Conservation (phyloP, 148 eudicot genomes). For the Heliamphora exappendiculata region DNA sequence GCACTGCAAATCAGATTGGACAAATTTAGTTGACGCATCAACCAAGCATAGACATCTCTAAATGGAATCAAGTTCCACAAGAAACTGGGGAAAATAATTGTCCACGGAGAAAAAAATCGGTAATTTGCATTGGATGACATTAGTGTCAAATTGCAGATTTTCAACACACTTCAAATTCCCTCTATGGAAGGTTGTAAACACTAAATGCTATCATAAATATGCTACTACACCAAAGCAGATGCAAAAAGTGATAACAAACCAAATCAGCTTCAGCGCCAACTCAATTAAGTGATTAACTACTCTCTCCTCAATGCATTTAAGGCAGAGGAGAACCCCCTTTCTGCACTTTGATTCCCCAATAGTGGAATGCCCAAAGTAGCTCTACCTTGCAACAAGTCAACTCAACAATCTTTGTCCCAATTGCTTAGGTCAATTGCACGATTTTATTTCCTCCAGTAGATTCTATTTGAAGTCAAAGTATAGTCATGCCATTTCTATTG, state of each 20-base stretch:
- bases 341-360: background rate
- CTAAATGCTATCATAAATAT: background rate
- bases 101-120: background rate
- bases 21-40: background rate
- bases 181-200: background rate
- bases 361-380: background rate
- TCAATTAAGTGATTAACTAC: background rate
- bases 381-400: background rate
- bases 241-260: background rate
- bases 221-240: background rate
- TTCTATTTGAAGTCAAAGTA: no score
- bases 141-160: background rate
- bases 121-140: background rate
- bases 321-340: background rate
- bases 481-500: no score
- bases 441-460: background rate
- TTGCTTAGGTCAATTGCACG: background rate
- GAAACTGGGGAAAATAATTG: background rate
- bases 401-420: background rate
- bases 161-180: background rate
- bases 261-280: slow-evolving; percentile 4
- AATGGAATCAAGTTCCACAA: background rate
- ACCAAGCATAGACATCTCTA: background rate
- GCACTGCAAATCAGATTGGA: slow-evolving; percentile 53
- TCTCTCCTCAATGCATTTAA: background rate